phyloP scores from a whole-genome alignment of 768 basidiomycete species.

The Amanita pseudoporphyria region DNA sequence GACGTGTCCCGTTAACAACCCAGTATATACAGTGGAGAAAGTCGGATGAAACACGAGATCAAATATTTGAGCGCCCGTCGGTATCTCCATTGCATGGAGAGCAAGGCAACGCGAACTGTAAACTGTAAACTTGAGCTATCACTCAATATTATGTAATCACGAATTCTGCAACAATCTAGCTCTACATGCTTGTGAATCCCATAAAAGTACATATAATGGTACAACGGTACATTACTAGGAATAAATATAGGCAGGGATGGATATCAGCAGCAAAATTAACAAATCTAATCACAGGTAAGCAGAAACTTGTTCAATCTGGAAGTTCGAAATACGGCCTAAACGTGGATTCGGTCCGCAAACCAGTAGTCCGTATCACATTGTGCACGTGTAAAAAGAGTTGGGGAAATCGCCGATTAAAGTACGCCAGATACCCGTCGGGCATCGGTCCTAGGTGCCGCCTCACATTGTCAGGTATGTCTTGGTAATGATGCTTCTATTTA shows the following conservation, averaged over 20 bases:
- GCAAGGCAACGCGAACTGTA: conserved; percentile 16
- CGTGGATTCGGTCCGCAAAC: conserved; percentile 78
- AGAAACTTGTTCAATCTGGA: conserved; percentile 20
- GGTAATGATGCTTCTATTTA: conserved; percentile 90
- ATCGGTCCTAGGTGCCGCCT: conserved; percentile 83
- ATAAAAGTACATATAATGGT: conserved; percentile 6
- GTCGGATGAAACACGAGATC: conserved; percentile 84
- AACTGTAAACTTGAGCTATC: neutral
- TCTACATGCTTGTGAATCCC: neutral
- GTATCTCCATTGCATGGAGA: conserved; percentile 46
- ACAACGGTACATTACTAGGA: conserved; percentile 6
- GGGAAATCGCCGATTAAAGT: conserved; percentile 94
- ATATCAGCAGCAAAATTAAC: neutral
- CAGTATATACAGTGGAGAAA: conserved; percentile 59
- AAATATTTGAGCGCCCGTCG: conserved; percentile 72
- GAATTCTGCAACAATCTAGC: too few species aligned
- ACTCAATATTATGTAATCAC: neutral
- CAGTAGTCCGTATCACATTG: conserved; percentile 61
- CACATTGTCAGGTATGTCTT: conserved; percentile 89
- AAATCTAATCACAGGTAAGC: neutral
- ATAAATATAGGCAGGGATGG: conserved; percentile 2
- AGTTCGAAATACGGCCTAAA: conserved; percentile 86
- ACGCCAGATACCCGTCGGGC: conserved; percentile 86
- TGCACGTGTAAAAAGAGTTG: conserved; percentile 88
- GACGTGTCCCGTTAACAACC: conserved; percentile 73